These are phyloP conservation scores for Trametes versicolor DNA, from an alignment of 1,284 basidiomycete species.

Conservation along the genomic window DNA sequence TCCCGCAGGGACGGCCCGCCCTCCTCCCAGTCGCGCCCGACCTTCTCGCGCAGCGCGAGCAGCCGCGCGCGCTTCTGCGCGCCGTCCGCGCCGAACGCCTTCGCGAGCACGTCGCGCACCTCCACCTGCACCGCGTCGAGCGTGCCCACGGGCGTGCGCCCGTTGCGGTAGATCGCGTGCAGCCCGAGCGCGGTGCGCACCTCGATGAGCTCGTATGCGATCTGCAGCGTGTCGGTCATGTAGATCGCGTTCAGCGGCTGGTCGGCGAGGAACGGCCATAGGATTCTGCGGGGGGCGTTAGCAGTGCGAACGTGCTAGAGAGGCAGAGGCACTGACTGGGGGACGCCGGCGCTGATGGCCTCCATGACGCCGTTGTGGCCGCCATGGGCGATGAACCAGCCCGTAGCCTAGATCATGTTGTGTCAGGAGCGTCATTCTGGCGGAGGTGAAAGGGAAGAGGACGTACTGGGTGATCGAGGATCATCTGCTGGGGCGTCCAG, in stretches of 20 bases:
- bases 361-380: constrained; percentile 37
- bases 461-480: constrained; percentile 37
- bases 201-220: constrained; percentile 39
- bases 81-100: constrained; percentile 32
- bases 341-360: constrained; percentile 30
- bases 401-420: constrained; percentile 22
- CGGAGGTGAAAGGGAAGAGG: too few species aligned
- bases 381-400: constrained; percentile 37
- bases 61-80: constrained; percentile 28
- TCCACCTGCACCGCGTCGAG: constrained; percentile 30
- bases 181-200: constrained; percentile 34
- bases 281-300: constrained; percentile 29
- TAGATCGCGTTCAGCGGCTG: constrained; percentile 39
- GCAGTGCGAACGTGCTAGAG: too few species aligned
- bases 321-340: constrained; percentile 26
- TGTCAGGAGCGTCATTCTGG: neutral
- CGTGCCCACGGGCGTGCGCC: constrained; percentile 25
- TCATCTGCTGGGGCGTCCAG: constrained; percentile 39
- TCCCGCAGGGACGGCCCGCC: constrained; percentile 17
- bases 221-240: constrained; percentile 31
- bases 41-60: constrained; percentile 15
- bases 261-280: constrained; percentile 40
- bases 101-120: constrained; percentile 19
- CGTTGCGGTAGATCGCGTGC: constrained; percentile 28
- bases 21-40: constrained; percentile 21